These are phyloP conservation scores for Lipomyces lipofer DNA, from an alignment of 805 yeast species.

Conservation along the genomic window DNA sequence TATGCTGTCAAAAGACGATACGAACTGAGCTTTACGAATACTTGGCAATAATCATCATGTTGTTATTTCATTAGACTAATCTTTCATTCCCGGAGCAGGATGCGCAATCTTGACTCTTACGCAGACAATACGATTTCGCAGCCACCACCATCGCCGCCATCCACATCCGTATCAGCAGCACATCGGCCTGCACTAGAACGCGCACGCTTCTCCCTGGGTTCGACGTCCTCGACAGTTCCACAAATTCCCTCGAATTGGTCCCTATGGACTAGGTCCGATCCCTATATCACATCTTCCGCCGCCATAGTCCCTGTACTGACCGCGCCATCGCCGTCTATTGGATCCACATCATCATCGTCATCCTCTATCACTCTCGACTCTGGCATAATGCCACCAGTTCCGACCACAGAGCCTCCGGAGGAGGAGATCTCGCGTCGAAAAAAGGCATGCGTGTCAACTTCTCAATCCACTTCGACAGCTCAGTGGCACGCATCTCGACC, in stretches of 20 bases:
- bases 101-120: background rate
- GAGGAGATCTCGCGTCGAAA: background rate
- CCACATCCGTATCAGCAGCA: background rate
- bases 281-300: background rate
- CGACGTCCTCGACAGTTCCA: conserved; percentile 9
- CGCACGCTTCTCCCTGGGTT: conserved; percentile 10
- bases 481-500: background rate
- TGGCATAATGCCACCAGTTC: conserved; percentile 14
- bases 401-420: conserved; percentile 2
- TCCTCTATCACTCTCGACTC: no score
- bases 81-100: no score
- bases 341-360: background rate
- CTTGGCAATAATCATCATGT: no score
- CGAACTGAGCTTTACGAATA: no score
- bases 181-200: conserved; percentile 17
- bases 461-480: background rate
- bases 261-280: conserved; percentile 12
- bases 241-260: conserved; percentile 6
- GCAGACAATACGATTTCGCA: background rate
- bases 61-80: no score
- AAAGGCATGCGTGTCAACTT: background rate
- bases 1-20: no score
- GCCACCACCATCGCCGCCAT: background rate
- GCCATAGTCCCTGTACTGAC: background rate
- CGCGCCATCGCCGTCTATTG: background rate